Evolutionary conservation across 2,329 filamentous ascomycete species (phyloP), one percentile per base, ranked within the genome.

Genomic region (Pezicula carpinea): DNA sequence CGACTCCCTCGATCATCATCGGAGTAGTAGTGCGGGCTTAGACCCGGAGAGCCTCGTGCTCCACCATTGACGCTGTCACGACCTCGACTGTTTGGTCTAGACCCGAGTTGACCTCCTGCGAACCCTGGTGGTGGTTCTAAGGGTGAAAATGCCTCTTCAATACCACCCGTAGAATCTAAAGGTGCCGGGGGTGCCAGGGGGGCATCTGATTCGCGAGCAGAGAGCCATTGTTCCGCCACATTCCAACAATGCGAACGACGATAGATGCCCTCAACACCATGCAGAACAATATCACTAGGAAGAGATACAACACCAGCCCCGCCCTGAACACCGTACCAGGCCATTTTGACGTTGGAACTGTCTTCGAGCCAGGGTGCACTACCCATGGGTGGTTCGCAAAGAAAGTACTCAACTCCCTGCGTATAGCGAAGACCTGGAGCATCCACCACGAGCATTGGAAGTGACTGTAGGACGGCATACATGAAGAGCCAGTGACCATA

Each of bases 401-500:
- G 72, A 69, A 92, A 93, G 67, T 92, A 89, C 64, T 92, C 88
- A 2, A 89, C 85, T 1, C 79, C 83, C 43, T 89, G 79, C 0
- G 80, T 85, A 62, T 77, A 83, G 45, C 76, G 77, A 38, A 91
- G 69, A 8, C 77, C 82, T 0, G 85, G 85, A 0, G 85, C 86
- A 63, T 93, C 88, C 29, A 89, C 75, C 1, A 88, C 85, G 10
- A 92, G 72, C 74, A 89, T 83, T 4, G 88, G 88, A 19, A 92
- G 72, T 2, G 83, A 83, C 66, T 93, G 87, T 6, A 92, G 73
- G 7, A 89, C 79, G 6, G 81, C 83, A 61, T 92, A 92, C 48
- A 91, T 71, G 69, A 92, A 91, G 43, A 93, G 72, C 87, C 87
- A 93, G 62, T 86, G 82, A 13, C 88, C 88, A 36, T 85, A 79